A percentile compares a stretch with the other conserved stretches of the same genome.
Conservation (phyloP, 192 early-diverging fungal genomes). For the Backusella luteola region DNA sequence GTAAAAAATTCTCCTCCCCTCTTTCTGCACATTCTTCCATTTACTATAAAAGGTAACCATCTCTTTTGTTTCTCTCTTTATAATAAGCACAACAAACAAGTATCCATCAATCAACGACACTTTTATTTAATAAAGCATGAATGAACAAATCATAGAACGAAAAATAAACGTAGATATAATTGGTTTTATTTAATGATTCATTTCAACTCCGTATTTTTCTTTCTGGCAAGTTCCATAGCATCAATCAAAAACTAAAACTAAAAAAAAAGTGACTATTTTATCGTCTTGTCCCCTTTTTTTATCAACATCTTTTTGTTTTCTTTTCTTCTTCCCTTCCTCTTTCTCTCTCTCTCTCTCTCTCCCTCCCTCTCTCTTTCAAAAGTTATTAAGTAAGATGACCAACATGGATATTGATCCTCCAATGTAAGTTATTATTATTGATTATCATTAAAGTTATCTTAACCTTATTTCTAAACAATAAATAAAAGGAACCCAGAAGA, state of each 20-base stretch:
- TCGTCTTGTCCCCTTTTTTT: neutral
- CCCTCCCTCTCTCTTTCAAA: neutral
- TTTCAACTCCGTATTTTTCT: slow-evolving; percentile 5
- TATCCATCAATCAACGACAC: neutral
- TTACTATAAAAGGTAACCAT: neutral
- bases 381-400: neutral
- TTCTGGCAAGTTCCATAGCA: slow-evolving; percentile 3
- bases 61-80: too few species aligned
- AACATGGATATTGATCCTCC: neutral
- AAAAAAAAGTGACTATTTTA: slow-evolving; percentile 7
- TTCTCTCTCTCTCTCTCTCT: neutral
- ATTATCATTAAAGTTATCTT: neutral
- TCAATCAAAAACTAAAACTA: neutral
- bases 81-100: neutral
- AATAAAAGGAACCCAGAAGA: slow-evolving; percentile 53
- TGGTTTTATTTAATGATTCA: neutral
- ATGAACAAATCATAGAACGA: neutral
- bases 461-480: neutral
- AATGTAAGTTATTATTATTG: neutral
- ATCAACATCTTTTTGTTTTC: neutral
- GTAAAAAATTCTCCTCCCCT: neutral
- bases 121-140: neutral
- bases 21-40: neutral
- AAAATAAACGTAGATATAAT: slow-evolving; percentile 14
- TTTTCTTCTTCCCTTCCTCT: neutral